Conservation (phyloP, 345 rosid genomes). For the Bruguiera gymnorhiza region DNA sequence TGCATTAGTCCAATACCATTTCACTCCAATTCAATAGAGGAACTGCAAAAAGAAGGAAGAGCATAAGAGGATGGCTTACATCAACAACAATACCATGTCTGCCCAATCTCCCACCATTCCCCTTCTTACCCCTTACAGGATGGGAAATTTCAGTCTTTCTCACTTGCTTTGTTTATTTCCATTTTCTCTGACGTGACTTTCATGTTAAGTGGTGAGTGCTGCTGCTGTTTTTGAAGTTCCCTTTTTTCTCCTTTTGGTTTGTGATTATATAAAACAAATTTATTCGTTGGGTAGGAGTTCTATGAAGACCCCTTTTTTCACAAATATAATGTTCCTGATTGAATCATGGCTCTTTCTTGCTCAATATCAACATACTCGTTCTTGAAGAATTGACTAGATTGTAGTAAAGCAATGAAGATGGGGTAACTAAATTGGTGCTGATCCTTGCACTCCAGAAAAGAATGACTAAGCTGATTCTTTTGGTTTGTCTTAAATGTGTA, state of each 20-base stretch:
- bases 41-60: not conserved
- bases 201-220: not conserved
- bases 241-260: not conserved
- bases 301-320: too few species aligned
- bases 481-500: too few species aligned
- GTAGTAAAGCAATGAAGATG: too few species aligned
- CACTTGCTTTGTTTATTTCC: not conserved
- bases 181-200: not conserved
- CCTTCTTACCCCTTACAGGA: constrained; percentile 30
- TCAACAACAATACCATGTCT: not conserved
- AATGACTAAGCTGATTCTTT: too few species aligned
- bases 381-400: not conserved
- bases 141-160: constrained; percentile 34
- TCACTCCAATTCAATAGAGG: too few species aligned
- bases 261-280: not conserved
- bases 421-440: too few species aligned
- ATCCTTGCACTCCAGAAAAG: too few species aligned
- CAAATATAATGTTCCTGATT: not conserved
- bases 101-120: constrained; percentile 8
- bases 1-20: too few species aligned
- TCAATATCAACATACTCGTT: not conserved
- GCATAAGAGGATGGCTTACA: not conserved
- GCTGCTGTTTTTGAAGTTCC: not conserved
- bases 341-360: not conserved
- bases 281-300: too few species aligned